A percentile compares a stretch with the other conserved stretches of the same genome.
Conservation (phyloP, 495 filamentous ascomycete genomes). For the Tuber borchii region DNA sequence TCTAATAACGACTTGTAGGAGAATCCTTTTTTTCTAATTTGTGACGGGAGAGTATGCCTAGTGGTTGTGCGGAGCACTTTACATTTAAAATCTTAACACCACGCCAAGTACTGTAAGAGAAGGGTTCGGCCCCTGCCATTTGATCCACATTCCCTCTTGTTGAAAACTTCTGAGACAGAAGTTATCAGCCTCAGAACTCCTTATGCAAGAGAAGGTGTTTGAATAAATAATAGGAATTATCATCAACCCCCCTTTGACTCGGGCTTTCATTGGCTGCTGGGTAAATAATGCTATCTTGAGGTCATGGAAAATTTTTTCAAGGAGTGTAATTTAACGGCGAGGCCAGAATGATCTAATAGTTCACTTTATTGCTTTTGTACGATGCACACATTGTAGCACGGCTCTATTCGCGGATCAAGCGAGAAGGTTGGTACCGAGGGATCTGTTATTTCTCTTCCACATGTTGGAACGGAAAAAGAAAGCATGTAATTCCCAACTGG, state of each 20-base stretch:
- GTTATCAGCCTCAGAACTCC: not conserved
- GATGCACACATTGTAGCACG: not conserved
- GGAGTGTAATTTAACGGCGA: not conserved
- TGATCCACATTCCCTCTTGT: too few relatives aligned
- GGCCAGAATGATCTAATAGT: not conserved
- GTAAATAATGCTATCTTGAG: not conserved
- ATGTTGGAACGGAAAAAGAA: not conserved
- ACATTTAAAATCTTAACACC: not conserved
- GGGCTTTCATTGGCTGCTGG: not conserved
- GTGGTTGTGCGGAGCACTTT: not conserved
- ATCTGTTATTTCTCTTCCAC: not conserved
- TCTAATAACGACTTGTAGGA: not conserved
- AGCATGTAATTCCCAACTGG: not conserved
- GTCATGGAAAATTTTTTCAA: not conserved
- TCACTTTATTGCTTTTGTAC: not conserved
- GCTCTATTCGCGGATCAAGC: constrained; percentile 3
- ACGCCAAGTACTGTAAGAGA: too few relatives aligned
- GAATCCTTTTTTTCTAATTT: not conserved
- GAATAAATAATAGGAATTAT: not conserved
- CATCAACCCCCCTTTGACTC: not conserved
- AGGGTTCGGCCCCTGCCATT: too few relatives aligned
- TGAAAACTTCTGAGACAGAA: too few relatives aligned
- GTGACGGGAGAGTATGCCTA: not conserved
- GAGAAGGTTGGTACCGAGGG: not conserved
- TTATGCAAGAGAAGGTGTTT: not conserved